phyloP scores from a whole-genome alignment of 164 flowering plant genomes.

The Pachysandra terminalis region DNA sequence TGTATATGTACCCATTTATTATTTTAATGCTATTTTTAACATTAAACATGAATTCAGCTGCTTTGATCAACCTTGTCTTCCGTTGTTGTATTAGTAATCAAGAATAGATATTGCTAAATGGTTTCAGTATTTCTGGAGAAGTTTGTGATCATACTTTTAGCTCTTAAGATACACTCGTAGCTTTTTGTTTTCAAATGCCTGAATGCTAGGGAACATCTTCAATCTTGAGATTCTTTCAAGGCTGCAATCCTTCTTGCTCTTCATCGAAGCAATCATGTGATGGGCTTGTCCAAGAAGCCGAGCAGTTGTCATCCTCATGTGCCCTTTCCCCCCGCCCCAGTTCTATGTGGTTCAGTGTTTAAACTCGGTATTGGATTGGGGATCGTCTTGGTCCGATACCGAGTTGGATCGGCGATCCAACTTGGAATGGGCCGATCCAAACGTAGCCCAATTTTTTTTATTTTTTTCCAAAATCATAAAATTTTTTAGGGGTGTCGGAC shows the following conservation, averaged over 20 bases:
- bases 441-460: no score
- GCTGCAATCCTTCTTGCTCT: constrained; percentile 29
- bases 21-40: neutral
- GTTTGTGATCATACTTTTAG: neutral
- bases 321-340: neutral
- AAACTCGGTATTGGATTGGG: no score
- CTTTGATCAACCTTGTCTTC: neutral
- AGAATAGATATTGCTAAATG: neutral
- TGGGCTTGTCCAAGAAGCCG: constrained; percentile 17
- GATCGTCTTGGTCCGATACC: no score
- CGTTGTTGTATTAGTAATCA: neutral
- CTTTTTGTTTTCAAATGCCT: neutral
- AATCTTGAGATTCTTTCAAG: constrained; percentile 56
- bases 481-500: no score
- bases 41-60: neutral
- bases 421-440: no score
- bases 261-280: constrained; percentile 24
- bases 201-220: constrained; percentile 53
- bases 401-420: no score
- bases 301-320: constrained; percentile 40
- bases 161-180: neutral
- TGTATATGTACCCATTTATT: no score
- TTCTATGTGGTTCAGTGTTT: no score
- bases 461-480: no score
- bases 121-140: neutral